Conservation (phyloP, 2,329 filamentous ascomycete species). For the Penicillium sp. region DNA sequence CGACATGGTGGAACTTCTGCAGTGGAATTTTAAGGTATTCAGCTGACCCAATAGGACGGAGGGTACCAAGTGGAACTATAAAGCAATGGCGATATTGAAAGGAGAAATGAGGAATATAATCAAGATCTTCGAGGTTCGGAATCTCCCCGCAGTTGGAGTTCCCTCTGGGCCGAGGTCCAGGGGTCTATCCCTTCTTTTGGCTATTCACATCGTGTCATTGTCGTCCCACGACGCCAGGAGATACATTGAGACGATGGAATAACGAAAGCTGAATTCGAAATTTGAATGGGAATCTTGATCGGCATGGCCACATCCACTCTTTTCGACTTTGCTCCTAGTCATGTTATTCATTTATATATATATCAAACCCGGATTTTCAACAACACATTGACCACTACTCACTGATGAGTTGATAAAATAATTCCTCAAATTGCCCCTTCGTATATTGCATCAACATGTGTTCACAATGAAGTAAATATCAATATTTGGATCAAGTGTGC, state of each 20-base stretch:
- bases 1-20: slow-evolving; percentile 3
- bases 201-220: background rate
- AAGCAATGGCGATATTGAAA: background rate
- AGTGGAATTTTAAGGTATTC: background rate
- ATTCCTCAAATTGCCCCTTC: background rate
- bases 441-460: slow-evolving; percentile 1
- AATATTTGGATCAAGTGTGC: background rate
- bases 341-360: too few species aligned
- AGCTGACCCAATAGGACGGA: background rate
- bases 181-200: background rate
- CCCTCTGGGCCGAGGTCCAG: background rate
- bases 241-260: background rate
- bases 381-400: too few species aligned
- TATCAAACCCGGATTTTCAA: background rate
- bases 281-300: background rate
- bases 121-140: background rate
- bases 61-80: background rate
- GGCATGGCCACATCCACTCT: background rate
- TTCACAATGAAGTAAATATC: slow-evolving; percentile 6
- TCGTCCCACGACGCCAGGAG: background rate
- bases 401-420: rapidly evolving
- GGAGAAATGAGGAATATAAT: background rate
- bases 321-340: background rate
- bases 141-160: background rate
- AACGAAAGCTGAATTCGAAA: background rate